Conservation (phyloP, 2,329 filamentous ascomycete genomes). For the Scedosporium aurantiacum region DNA sequence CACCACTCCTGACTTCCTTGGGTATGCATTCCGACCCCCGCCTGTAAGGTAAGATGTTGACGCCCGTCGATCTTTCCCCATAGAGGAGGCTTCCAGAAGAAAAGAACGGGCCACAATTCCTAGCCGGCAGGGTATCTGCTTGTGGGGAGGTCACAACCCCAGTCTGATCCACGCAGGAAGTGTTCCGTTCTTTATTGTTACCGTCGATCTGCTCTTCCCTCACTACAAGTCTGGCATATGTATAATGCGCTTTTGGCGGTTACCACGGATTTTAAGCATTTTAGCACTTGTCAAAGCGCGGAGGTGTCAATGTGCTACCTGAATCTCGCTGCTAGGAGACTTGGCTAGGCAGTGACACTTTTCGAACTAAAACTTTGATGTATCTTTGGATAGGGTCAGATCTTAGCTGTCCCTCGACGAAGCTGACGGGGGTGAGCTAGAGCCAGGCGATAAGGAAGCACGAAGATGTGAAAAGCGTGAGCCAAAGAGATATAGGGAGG, state of each 20-base stretch:
- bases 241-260: background rate
- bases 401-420: no score
- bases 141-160: background rate
- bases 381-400: no score
- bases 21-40: no score
- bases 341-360: background rate
- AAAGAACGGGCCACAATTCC: background rate
- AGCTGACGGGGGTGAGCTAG: no score
- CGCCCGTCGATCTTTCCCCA: conserved; percentile 1
- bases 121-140: background rate
- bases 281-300: background rate
- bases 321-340: background rate
- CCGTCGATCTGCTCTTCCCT: background rate
- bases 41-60: background rate
- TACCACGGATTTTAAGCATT: background rate
- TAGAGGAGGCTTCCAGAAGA: conserved; percentile 6
- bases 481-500: background rate
- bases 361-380: background rate
- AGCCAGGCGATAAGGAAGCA: no score
- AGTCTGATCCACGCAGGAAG: background rate
- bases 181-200: background rate
- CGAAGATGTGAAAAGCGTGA: background rate
- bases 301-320: background rate
- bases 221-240: background rate
- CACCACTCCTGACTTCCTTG: no score